Conservation (phyloP, 164 flowering plant species). For the Berberis thunbergii region DNA sequence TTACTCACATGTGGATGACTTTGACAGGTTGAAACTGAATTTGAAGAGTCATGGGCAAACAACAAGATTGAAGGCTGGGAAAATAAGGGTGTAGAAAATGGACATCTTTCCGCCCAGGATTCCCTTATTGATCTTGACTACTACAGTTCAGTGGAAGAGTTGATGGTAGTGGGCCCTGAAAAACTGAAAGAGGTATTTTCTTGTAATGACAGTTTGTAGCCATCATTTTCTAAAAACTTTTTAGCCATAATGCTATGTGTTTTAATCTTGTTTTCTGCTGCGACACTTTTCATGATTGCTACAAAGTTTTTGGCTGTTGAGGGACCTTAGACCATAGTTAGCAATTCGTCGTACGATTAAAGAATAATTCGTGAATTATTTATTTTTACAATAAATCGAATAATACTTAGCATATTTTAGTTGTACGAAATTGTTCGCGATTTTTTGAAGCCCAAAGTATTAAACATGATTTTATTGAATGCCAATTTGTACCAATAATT, state of each 20-base stretch:
- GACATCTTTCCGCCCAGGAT: conserved; percentile 28
- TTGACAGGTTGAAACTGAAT: conserved; percentile 64
- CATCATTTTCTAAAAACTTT: not conserved
- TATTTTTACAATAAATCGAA: too few relatives aligned
- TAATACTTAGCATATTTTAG: too few relatives aligned
- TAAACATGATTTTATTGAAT: too few relatives aligned
- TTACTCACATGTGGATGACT: conserved; percentile 5
- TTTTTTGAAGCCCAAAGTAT: too few relatives aligned
- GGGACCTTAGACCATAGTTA: too few relatives aligned
- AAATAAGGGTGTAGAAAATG: conserved; percentile 57
- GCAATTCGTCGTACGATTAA: too few relatives aligned
- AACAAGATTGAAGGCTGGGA: conserved; percentile 72
- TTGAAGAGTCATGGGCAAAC: conserved; percentile 73
- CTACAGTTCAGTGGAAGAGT: conserved; percentile 71
- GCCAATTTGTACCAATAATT: too few relatives aligned
- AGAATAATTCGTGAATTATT: too few relatives aligned
- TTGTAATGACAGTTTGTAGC: not conserved
- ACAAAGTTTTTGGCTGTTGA: too few relatives aligned
- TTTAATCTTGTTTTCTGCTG: too few relatives aligned
- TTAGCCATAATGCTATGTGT: not conserved
- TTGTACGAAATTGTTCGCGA: too few relatives aligned
- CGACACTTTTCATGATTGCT: too few relatives aligned
- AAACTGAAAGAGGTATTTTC: conserved; percentile 74
- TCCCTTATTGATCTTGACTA: conserved; percentile 70
- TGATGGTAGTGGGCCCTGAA: conserved; percentile 74